These are phyloP conservation scores for Phytophthora sp. DNA, from an alignment of 352 stramenopile species.

Conservation along the genomic window DNA sequence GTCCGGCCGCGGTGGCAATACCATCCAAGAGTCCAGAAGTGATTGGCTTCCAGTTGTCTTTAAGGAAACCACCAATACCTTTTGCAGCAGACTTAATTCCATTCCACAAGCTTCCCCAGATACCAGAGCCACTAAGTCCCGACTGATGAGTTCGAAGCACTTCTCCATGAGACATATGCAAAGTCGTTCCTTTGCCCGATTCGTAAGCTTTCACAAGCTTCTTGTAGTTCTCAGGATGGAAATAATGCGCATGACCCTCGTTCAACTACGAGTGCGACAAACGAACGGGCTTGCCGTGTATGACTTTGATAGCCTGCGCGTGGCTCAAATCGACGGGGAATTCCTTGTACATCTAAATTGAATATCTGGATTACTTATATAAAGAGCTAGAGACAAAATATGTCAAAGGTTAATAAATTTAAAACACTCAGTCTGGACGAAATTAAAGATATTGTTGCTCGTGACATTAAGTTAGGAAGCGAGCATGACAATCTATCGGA, in stretches of 20 bases:
- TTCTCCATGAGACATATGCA: background rate
- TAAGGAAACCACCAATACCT: background rate
- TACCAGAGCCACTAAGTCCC: conserved; percentile 1
- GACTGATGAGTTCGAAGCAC: background rate
- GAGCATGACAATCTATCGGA: background rate
- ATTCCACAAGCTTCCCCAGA: conserved; percentile 15
- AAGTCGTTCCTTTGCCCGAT: background rate
- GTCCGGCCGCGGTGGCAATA: background rate
- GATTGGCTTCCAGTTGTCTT: background rate
- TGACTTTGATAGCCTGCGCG: background rate
- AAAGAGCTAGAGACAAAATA: conserved; percentile 2
- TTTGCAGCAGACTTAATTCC: background rate
- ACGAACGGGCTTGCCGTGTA: background rate
- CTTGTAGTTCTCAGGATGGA: background rate
- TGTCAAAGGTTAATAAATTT: conserved; percentile 3
- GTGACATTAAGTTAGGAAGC: background rate
- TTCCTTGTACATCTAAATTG: conserved; percentile 5
- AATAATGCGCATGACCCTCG: background rate
- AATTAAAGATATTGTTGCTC: conserved; percentile 1
- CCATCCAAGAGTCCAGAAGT: background rate
- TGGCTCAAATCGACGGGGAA: background rate
- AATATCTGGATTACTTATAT: background rate
- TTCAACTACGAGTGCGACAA: background rate
- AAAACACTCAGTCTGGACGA: background rate
- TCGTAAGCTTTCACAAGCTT: conserved; percentile 1